These are phyloP conservation scores for Lentinula edodes DNA, from an alignment of 768 basidiomycete genomes.

Conservation along the genomic window DNA sequence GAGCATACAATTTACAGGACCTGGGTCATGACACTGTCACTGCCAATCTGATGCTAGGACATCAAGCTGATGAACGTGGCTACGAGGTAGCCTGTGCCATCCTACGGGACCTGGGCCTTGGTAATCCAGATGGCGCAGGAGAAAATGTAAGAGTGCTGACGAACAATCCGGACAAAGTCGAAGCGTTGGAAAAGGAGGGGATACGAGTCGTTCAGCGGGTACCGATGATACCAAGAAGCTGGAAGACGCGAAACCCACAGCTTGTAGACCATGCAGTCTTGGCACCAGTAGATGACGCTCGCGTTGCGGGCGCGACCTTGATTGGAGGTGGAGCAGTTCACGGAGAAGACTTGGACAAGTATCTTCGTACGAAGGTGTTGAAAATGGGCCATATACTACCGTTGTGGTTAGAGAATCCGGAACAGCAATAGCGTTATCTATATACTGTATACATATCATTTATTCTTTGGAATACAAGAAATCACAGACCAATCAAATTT, in stretches of 20 bases:
- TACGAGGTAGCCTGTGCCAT: conserved; percentile 93
- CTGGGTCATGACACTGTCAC: conserved; percentile 98
- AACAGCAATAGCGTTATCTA: conserved; percentile 2
- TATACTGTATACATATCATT: background rate
- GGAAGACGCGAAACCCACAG: conserved; percentile 47
- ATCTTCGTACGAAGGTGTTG: conserved; percentile 92
- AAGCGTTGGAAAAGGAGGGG: conserved; percentile 80
- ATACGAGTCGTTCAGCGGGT: conserved; percentile 79
- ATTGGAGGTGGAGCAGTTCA: conserved; percentile 73
- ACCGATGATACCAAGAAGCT: conserved; percentile 91
- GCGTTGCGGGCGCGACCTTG: conserved; percentile 63
- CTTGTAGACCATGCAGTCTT: conserved; percentile 11
- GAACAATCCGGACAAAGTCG: conserved; percentile 97
- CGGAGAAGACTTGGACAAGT: conserved; percentile 89
- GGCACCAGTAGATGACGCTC: conserved; percentile 23
- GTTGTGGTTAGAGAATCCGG: conserved; percentile 28
- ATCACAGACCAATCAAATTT: too few relatives aligned
- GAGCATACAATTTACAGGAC: conserved; percentile 97
- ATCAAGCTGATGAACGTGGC: conserved; percentile 88
- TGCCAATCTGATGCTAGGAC: conserved; percentile 93
- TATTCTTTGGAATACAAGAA: too few relatives aligned
- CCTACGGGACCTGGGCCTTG: conserved; percentile 79
- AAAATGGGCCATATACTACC: conserved; percentile 95
- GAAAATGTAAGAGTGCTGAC: conserved; percentile 68
- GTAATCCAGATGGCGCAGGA: conserved; percentile 29